Evolutionary conservation across 2,329 filamentous ascomycete genomes (phyloP), one percentile per base, ranked within the genome.

Genomic region (Colletotrichum lini): DNA sequence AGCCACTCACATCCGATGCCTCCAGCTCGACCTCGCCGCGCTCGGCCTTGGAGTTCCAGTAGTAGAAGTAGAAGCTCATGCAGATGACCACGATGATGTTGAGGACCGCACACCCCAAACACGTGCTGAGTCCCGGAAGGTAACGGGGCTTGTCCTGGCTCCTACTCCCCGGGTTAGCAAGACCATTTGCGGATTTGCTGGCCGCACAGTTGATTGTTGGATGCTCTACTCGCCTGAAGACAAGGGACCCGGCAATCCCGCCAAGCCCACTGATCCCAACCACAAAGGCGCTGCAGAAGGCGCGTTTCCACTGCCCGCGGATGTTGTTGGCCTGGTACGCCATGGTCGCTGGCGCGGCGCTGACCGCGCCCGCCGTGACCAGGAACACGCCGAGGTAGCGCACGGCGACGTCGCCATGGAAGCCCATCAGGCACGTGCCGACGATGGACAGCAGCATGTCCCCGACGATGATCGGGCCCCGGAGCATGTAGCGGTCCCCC

Each of bases 321-420:
- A 74, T 73, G 42, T 74, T 74, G 26, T 74, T 74, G 8, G 73
- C 67, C 23, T 74, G 73, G 42, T 65, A 72, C 6, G 70, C 70
- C 65, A 71, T 65, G 30, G 54, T 60, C 8, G 65, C 64, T 4
- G 73, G 71, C 21, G 68, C 67, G n/a, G 65, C 52, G 16, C 63
- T 61, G 35, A 65, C 49, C 15, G 64, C 59, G 8, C 70, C 75
- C 1, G 67, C 70, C 21, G 71, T 67, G 15, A 74, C 61, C 0
- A 94, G 84, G 79, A 93, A 94, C 0, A 87, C 89, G 0, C 89
- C 92, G 0, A 89, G 89, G 76, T 94, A 94, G 67, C 91, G 88
- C 0, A 92, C 86, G 1, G 84, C 83, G 0, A 91, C 82, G 0
- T 82, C 80, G 1, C 83, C 77, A 2, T 84, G 86, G 1, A 86